Percentiles rank a stretch among this genome's conserved stretches.
phyloP scores from a whole-genome alignment of 495 filamentous ascomycete species.

The Aspergillus panamensis region DNA sequence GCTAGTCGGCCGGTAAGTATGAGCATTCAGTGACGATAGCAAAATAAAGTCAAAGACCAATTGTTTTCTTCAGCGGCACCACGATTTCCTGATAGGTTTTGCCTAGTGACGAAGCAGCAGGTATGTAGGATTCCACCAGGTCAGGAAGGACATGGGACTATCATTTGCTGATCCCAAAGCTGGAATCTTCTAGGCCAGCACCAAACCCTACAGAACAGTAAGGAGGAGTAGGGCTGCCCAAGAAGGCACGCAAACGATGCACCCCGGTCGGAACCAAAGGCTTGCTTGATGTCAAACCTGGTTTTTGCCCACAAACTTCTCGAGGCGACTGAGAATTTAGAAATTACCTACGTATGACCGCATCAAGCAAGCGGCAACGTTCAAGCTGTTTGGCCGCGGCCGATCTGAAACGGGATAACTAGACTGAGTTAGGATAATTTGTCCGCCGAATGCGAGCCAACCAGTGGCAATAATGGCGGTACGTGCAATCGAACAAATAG shows the following conservation, averaged over 20 bases:
- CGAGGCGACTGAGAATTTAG: neutral
- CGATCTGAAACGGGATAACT: neutral
- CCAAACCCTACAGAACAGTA: neutral
- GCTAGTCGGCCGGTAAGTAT: too few relatives aligned
- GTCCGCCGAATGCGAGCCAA: slow-evolving; percentile 6
- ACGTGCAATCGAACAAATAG: slow-evolving; percentile 15
- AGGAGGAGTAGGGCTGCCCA: neutral
- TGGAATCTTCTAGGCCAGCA: slow-evolving; percentile 2
- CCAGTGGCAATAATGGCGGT: neutral
- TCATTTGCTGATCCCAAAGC: slow-evolving; percentile 13
- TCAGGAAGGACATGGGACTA: slow-evolving; percentile 18
- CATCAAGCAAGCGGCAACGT: neutral
- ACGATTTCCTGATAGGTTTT: neutral
- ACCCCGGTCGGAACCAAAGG: too few relatives aligned
- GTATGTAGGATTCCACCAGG: slow-evolving; percentile 24
- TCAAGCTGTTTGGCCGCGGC: neutral
- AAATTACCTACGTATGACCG: slow-evolving; percentile 2
- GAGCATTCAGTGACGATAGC: too few relatives aligned
- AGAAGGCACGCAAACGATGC: too few relatives aligned
- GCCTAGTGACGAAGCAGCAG: slow-evolving; percentile 9
- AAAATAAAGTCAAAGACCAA: neutral
- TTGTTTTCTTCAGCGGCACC: neutral
- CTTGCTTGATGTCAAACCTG: neutral
- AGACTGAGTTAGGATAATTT: slow-evolving; percentile 4
- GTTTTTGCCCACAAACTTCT: neutral